A percentile compares a stretch with the other conserved stretches of the same genome.
Conservation (phyloP, 768 basidiomycete genomes). For the Cyathus striatus region DNA sequence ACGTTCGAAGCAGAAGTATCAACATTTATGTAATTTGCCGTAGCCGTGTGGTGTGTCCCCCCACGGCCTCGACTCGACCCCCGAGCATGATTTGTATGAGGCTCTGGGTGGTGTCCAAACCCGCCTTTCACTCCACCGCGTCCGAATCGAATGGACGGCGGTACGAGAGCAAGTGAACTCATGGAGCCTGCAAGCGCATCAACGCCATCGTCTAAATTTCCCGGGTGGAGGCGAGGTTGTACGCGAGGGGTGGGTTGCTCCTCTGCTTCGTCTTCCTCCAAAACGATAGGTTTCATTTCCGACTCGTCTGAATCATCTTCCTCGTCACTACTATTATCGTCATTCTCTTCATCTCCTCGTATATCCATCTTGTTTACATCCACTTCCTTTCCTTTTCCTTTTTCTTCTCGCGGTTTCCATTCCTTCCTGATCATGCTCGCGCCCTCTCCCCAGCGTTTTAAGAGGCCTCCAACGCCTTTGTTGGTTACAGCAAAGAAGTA, state of each 20-base stretch:
- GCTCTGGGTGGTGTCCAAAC: constrained; percentile 35
- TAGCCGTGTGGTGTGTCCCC: no score
- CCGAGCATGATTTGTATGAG: no score
- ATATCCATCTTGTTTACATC: constrained; percentile 18
- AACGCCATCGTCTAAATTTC: constrained; percentile 1
- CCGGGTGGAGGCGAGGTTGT: constrained; percentile 10
- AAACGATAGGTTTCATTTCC: constrained; percentile 13
- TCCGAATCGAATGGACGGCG: constrained; percentile 67
- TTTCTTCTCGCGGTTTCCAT: constrained; percentile 49
- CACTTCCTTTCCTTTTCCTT: constrained; percentile 11
- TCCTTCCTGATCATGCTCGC: constrained; percentile 70
- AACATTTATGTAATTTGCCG: no score
- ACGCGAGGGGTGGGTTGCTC: constrained; percentile 21
- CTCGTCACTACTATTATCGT: constrained; percentile 16
- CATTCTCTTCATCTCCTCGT: constrained; percentile 20
- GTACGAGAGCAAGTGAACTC: constrained; percentile 52
- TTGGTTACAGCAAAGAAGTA: constrained; percentile 92
- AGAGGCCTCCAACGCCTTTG: constrained; percentile 78
- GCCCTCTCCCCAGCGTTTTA: constrained; percentile 80
- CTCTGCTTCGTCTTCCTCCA: constrained; percentile 13
- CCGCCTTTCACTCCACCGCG: constrained; percentile 59
- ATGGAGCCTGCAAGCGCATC: constrained; percentile 46
- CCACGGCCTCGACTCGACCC: no score
- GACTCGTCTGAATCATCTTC: constrained; percentile 16
- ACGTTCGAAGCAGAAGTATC: no score